Conservation (phyloP, 2,329 filamentous ascomycete species). For the Allantophomopsis cytisporea region DNA sequence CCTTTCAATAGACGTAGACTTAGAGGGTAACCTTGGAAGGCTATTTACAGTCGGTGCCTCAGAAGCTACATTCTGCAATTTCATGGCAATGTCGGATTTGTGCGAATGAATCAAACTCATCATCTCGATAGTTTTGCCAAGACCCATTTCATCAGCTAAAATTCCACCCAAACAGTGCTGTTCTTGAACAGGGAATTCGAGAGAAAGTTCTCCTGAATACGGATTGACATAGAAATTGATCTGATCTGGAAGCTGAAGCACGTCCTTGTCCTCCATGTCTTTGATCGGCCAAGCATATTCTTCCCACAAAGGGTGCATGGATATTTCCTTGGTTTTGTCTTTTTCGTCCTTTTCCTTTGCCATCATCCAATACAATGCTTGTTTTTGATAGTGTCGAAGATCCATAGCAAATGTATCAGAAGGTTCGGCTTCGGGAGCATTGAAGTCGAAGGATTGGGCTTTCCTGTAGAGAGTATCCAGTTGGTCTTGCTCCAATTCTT, state of each 20-base stretch:
- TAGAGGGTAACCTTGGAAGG: constrained; percentile 47
- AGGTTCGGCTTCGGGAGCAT: constrained; percentile 76
- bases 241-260: constrained; percentile 52
- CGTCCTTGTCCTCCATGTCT: constrained; percentile 70
- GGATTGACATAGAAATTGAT: constrained; percentile 87
- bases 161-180: constrained; percentile 91
- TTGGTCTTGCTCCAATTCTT: constrained; percentile 90
- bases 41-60: constrained; percentile 33
- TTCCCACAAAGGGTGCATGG: constrained; percentile 97
- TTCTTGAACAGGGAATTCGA: constrained; percentile 86
- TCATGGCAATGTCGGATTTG: constrained; percentile 38
- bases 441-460: constrained; percentile 92
- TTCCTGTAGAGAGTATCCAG: constrained; percentile 90
- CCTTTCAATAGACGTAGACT: constrained; percentile 39
- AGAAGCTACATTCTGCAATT: constrained; percentile 17
- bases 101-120: constrained; percentile 84
- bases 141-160: constrained; percentile 91
- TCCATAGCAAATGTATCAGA: constrained; percentile 70
- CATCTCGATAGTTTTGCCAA: constrained; percentile 99
- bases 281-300: constrained; percentile 83
- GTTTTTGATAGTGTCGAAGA: constrained; percentile 85
- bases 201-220: constrained; percentile 84
- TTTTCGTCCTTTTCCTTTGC: constrained; percentile 76
- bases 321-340: constrained; percentile 51
- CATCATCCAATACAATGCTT: constrained; percentile 94